phyloP scores from a whole-genome alignment of 495 filamentous ascomycete genomes.

The Hypomontagnella submonticulosa region DNA sequence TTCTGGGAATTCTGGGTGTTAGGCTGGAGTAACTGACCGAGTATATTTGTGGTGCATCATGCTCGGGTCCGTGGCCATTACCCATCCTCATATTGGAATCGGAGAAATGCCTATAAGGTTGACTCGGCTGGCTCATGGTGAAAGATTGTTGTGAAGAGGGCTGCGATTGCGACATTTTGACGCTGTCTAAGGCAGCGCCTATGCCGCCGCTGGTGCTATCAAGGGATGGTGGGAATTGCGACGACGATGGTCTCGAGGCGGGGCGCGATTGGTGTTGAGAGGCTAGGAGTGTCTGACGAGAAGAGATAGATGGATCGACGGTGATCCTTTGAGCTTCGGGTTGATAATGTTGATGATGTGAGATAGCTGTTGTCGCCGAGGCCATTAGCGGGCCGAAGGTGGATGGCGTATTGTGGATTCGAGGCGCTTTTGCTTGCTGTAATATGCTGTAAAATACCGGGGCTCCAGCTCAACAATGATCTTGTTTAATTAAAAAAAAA shows the following conservation, averaged over 20 bases:
- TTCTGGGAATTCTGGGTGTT: too few species aligned
- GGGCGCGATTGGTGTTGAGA: slow-evolving; percentile 31
- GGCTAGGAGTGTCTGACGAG: slow-evolving; percentile 5
- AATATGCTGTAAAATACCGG: slow-evolving; percentile 7
- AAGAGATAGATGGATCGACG: slow-evolving; percentile 8
- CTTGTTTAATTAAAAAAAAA: neutral
- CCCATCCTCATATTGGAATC: slow-evolving; percentile 57
- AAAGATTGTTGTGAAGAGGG: slow-evolving; percentile 62
- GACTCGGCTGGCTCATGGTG: slow-evolving; percentile 57
- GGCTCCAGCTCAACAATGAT: neutral
- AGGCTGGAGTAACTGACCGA: slow-evolving; percentile 63
- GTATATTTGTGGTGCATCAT: slow-evolving; percentile 78
- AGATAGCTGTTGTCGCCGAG: slow-evolving; percentile 31
- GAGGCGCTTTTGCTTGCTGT: slow-evolving; percentile 3
- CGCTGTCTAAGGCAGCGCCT: slow-evolving; percentile 52
- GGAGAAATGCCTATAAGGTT: slow-evolving; percentile 49
- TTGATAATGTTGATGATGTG: slow-evolving; percentile 22
- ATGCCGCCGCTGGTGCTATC: slow-evolving; percentile 55
- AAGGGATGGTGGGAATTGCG: slow-evolving; percentile 54
- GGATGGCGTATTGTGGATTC: too few species aligned
- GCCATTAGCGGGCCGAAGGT: slow-evolving; percentile 27
- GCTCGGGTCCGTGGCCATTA: slow-evolving; percentile 56
- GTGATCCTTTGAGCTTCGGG: slow-evolving; percentile 4
- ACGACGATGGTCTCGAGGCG: slow-evolving; percentile 21
- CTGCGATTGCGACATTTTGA: slow-evolving; percentile 58